Base-by-base conservation (phyloP, 129 eudicot genomes). In the Mikania micrantha region DNA sequence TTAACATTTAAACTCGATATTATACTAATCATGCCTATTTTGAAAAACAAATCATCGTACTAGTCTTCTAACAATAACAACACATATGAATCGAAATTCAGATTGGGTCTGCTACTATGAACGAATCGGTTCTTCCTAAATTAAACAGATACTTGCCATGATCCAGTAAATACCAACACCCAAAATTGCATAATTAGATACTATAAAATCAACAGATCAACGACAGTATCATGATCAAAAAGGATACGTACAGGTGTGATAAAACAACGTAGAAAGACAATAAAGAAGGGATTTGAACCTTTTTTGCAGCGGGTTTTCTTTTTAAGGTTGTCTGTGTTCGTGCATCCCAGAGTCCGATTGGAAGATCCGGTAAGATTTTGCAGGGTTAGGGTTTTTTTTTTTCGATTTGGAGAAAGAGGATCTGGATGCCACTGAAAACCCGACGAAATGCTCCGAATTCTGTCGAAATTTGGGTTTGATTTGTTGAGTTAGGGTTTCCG, bases 291-390 rank as follows among this genome's bases (percentile, higher is more conserved):
- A 63, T 63, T 52, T 16, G 65, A 56, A 74, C 78, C 78, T 32
- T 74, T 52, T 27, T 36, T 12, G 64, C 71, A 52, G 53, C 29
- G 61, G 57, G 65, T 64, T 57, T 61, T 19, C 4, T 12, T 56
- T 58, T 11, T 32, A 52, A 65, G 47, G 60, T 5, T 64, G 21
- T 50, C 42, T 54, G 70, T 24, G 77, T 59, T 60, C 27, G 76
- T 71, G 76, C 29, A 73, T 61, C 47, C 58, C 66, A 66, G 75
- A 71, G 70, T 56, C 71, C 73, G 60, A 66, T 54, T 74, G 73
- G 79, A 66, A 15, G 73, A 42, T 74, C 79, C 79, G 73, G 76
- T 47, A 67, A 49, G 70, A 65, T 39, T 64, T 38, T 39, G 53
- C 38, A 68, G 64, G 66, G 73, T 74, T 74, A 74, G 73, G 73